Evolutionary conservation across 768 basidiomycete genomes (phyloP).

Genomic region (Vishniacozyma victoriae): DNA sequence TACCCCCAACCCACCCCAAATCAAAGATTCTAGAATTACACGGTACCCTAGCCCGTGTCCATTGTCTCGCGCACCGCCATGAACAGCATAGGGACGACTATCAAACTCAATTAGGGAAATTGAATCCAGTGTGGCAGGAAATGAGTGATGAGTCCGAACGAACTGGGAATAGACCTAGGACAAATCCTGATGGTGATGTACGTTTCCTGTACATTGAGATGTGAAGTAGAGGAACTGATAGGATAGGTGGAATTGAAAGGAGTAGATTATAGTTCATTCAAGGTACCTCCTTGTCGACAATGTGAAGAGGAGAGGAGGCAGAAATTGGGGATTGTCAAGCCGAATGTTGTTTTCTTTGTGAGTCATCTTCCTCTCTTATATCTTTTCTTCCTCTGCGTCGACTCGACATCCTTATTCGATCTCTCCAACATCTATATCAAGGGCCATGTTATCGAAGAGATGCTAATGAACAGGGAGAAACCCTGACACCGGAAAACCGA

Average conservation of each 20-base stretch:
- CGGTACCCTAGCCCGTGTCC: slow-evolving; percentile 79
- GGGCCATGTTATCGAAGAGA: neutral
- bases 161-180: slow-evolving; percentile 54
- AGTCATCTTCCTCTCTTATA: too few relatives aligned
- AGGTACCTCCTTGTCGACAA: slow-evolving; percentile 67
- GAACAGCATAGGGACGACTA: slow-evolving; percentile 61
- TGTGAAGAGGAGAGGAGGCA: slow-evolving; percentile 59
- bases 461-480: slow-evolving; percentile 58
- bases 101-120: slow-evolving; percentile 63
- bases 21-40: slow-evolving; percentile 72
- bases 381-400: too few relatives aligned
- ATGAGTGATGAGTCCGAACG: slow-evolving; percentile 57
- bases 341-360: slow-evolving; percentile 72
- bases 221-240: neutral
- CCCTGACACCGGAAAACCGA: slow-evolving; percentile 61
- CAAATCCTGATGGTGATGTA: slow-evolving; percentile 92
- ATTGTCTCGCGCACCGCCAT: slow-evolving; percentile 66
- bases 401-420: too few relatives aligned
- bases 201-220: slow-evolving; percentile 34
- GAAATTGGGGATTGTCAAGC: slow-evolving; percentile 65
- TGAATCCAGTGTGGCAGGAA: slow-evolving; percentile 72
- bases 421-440: too few relatives aligned
- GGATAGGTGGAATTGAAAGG: slow-evolving; percentile 74
- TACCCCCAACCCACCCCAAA: slow-evolving; percentile 49
- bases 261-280: slow-evolving; percentile 67